These are phyloP conservation scores for Canavalia gladiata DNA, from an alignment of 306 rosid genomes.

Conservation along the genomic window DNA sequence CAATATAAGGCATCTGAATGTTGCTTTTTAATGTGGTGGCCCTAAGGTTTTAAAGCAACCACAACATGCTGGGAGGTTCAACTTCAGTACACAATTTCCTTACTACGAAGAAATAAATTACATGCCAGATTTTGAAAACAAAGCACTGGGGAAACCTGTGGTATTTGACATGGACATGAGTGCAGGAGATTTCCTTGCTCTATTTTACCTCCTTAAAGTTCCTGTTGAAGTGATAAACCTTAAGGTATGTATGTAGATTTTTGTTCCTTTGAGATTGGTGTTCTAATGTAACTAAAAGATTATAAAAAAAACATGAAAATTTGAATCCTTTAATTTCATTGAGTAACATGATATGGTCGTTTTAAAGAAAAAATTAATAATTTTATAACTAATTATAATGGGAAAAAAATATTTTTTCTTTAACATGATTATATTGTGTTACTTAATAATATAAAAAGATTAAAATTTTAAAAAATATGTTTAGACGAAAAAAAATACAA, in stretches of 20 bases:
- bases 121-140: conserved; percentile 64
- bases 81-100: conserved; percentile 81
- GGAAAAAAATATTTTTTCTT: too few species aligned
- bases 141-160: conserved; percentile 72
- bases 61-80: conserved; percentile 72
- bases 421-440: too few species aligned
- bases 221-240: conserved; percentile 80
- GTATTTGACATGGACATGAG: conserved; percentile 99
- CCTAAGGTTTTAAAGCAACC: conserved; percentile 51
- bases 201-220: conserved; percentile 85
- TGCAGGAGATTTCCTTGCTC: conserved; percentile 89
- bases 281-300: not conserved
- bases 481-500: too few species aligned
- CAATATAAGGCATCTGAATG: not conserved
- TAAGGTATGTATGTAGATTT: conserved; percentile 59
- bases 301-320: not conserved
- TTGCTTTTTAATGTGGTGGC: not conserved
- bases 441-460: too few species aligned
- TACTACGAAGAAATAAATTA: conserved; percentile 65
- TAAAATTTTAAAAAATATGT: too few species aligned
- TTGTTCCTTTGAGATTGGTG: not conserved
- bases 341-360: too few species aligned
- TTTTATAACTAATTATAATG: too few species aligned
- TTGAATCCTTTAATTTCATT: too few species aligned
- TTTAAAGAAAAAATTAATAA: too few species aligned